Conservation (phyloP, 495 filamentous ascomycete species). For the Penicillium samsonianum region DNA sequence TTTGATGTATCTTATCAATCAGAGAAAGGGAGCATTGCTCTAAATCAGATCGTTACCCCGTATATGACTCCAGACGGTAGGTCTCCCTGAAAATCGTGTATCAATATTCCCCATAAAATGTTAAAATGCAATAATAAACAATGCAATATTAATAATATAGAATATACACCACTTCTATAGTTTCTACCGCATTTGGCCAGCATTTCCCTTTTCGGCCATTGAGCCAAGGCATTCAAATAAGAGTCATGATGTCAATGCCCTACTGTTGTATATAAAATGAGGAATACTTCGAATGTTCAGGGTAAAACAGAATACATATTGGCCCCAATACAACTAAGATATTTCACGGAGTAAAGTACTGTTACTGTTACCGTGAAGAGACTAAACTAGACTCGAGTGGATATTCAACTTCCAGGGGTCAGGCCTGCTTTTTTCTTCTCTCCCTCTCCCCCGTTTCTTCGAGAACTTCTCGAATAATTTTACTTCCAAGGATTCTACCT, state of each 20-base stretch:
- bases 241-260: conserved; percentile 24
- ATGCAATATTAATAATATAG: too few relatives aligned
- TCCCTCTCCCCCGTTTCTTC: conserved; percentile 8
- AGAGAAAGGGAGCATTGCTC: not conserved
- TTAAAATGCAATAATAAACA: too few relatives aligned
- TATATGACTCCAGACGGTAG: too few relatives aligned
- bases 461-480: not conserved
- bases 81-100: too few relatives aligned
- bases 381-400: conserved; percentile 30
- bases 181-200: not conserved
- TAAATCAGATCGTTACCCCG: too few relatives aligned
- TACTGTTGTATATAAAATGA: not conserved
- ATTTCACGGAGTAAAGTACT: conserved; percentile 12
- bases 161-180: too few relatives aligned
- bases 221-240: not conserved
- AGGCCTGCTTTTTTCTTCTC: conserved; percentile 17
- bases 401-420: conserved; percentile 35
- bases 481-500: not conserved
- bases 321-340: conserved; percentile 2
- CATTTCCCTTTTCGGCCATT: conserved; percentile 10
- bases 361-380: conserved; percentile 29
- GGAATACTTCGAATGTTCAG: not conserved
- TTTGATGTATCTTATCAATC: conserved; percentile 8
- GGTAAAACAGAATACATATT: conserved; percentile 3
- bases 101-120: too few relatives aligned